These are phyloP conservation scores for Cutaneotrichosporon arboriforme DNA, from an alignment of 1,284 basidiomycete genomes.

Conservation along the genomic window DNA sequence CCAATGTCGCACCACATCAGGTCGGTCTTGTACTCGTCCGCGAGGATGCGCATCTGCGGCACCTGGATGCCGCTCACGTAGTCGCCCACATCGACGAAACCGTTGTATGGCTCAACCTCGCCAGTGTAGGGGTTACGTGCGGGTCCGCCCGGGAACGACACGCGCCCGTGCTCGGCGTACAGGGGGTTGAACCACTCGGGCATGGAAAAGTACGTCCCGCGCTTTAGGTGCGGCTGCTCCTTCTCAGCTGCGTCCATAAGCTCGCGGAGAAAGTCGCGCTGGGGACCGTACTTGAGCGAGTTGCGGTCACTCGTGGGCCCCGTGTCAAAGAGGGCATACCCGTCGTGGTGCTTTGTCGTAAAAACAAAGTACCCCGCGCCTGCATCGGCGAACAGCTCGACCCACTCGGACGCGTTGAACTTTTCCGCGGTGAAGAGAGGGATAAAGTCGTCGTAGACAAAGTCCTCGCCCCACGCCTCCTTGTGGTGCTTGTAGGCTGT, in stretches of 20 bases:
- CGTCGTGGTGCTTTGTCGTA: constrained; percentile 51
- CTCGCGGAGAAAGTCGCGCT: constrained; percentile 56
- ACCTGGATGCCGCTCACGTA: constrained; percentile 56
- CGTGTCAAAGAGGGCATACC: constrained; percentile 49
- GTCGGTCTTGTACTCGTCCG: constrained; percentile 54
- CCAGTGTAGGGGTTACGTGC: constrained; percentile 56
- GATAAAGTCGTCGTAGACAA: constrained; percentile 59
- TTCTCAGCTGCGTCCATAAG: constrained; percentile 54
- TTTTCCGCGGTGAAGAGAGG: constrained; percentile 53
- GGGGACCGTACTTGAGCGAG: constrained; percentile 53
- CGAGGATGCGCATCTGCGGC: constrained; percentile 57
- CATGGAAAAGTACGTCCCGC: constrained; percentile 26
- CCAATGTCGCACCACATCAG: constrained; percentile 59
- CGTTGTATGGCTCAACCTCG: constrained; percentile 56
- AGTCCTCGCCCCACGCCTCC: constrained; percentile 52
- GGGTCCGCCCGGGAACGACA: constrained; percentile 52
- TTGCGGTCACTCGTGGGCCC: constrained; percentile 54
- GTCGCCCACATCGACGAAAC: constrained; percentile 53
- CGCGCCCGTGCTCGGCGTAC: constrained; percentile 54
- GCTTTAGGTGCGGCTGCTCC: constrained; percentile 18
- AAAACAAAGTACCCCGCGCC: constrained; percentile 62
- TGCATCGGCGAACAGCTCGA: constrained; percentile 55
- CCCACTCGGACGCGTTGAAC: constrained; percentile 56
- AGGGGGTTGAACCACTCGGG: constrained; percentile 60
- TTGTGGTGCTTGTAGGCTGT: constrained; percentile 54